Evolutionary conservation across 2,329 filamentous ascomycete genomes (phyloP).

Genomic region (Aureobasidium subglaciale): DNA sequence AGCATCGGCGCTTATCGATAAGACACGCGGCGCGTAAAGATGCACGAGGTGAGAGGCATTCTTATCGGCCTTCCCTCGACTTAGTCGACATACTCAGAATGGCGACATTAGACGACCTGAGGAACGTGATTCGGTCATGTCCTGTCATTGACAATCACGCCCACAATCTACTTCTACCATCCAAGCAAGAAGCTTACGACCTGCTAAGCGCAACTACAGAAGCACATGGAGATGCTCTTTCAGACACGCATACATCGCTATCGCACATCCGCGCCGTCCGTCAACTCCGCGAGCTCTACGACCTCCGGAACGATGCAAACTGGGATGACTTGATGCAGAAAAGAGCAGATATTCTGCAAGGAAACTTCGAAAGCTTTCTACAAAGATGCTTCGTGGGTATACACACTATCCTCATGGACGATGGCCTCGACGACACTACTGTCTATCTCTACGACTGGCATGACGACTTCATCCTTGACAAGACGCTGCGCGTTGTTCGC

Average conservation of each 20-base stretch:
- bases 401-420: slow-evolving; percentile 70
- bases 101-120: slow-evolving; percentile 22
- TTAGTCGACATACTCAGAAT: not conserved
- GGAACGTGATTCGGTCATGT: slow-evolving; percentile 21
- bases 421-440: slow-evolving; percentile 54
- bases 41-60: no score
- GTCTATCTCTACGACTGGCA: slow-evolving; percentile 59
- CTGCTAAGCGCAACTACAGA: slow-evolving; percentile 64
- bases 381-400: slow-evolving; percentile 62
- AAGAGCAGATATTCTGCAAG: slow-evolving; percentile 40
- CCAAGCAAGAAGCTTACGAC: slow-evolving; percentile 43
- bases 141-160: slow-evolving; percentile 70
- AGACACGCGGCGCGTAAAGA: not conserved
- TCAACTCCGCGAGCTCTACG: slow-evolving; percentile 60
- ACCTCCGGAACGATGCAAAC: slow-evolving; percentile 48
- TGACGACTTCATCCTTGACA: slow-evolving; percentile 55
- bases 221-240: slow-evolving; percentile 61
- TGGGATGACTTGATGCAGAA: slow-evolving; percentile 52
- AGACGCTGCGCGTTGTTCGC: slow-evolving; percentile 66
- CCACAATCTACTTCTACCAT: slow-evolving; percentile 57
- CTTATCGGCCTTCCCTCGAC: no score
- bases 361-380: slow-evolving; percentile 49
- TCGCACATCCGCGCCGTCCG: slow-evolving; percentile 63
- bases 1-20: not conserved
- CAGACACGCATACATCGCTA: slow-evolving; percentile 55